A percentile compares a stretch with the other conserved stretches of the same genome.
Conservation (phyloP, 2,329 filamentous ascomycete genomes). For the Ceratocystis albifundus region DNA sequence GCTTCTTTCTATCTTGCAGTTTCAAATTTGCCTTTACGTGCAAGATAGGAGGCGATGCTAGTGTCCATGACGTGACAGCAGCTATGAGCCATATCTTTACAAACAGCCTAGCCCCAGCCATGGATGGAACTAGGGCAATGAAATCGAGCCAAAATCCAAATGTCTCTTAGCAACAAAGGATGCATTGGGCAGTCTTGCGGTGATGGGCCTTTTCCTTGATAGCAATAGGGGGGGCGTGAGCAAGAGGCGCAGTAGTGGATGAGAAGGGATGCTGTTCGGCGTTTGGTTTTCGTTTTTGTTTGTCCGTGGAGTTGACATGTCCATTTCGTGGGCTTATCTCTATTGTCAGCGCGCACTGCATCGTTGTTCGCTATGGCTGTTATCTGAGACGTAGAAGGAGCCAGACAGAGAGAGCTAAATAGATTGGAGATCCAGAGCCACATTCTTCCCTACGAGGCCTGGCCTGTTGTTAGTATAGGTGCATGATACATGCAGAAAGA, state of each 20-base stretch:
- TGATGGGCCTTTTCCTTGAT: conserved; percentile 10
- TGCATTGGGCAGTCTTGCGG: conserved; percentile 17
- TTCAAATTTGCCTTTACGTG: conserved; percentile 27
- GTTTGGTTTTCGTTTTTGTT: background rate
- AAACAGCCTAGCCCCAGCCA: conserved; percentile 31
- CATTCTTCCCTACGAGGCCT: background rate
- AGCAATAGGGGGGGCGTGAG: background rate
- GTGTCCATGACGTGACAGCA: conserved; percentile 27
- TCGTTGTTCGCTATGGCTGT: no score
- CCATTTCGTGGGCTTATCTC: no score
- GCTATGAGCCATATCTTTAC: conserved; percentile 31
- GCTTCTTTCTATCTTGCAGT: conserved; percentile 30
- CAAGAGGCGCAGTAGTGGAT: background rate
- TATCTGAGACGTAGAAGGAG: no score
- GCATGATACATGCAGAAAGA: background rate
- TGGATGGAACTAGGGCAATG: conserved; percentile 28
- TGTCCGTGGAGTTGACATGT: background rate
- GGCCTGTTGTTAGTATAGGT: background rate
- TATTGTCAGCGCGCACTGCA: no score
- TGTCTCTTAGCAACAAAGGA: conserved; percentile 23
- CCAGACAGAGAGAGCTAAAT: no score
- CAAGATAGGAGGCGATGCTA: conserved; percentile 25
- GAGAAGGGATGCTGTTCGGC: no score
- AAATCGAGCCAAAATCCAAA: conserved; percentile 29
- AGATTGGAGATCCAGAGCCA: no score